These are phyloP conservation scores for Auxenochlorella pyrenoidosa DNA, from an alignment of 139 green algal genomes.

Conservation along the genomic window DNA sequence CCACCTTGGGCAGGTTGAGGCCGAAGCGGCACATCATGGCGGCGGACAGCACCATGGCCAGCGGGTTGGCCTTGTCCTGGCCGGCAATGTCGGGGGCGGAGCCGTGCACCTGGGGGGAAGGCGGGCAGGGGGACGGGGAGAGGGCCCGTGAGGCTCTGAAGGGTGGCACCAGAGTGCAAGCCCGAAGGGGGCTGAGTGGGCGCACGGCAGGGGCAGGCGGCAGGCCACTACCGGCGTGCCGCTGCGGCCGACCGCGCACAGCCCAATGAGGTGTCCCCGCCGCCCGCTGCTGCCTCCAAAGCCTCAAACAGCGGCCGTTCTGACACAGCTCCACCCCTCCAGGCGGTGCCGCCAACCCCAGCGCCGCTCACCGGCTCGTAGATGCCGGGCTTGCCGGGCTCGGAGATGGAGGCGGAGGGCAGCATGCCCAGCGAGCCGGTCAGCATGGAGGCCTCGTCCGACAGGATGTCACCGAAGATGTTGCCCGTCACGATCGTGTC, in stretches of 20 bases:
- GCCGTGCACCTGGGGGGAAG: conserved; percentile 85
- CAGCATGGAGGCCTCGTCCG: conserved; percentile 97
- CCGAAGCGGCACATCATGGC: conserved; percentile 99
- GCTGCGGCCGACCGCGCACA: too few relatives aligned
- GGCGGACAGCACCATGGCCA: conserved; percentile 95
- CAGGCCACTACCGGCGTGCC: too few relatives aligned
- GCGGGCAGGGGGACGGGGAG: neutral
- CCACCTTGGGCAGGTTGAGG: conserved; percentile 84
- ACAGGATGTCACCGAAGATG: conserved; percentile 99
- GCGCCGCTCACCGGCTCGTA: conserved; percentile 95
- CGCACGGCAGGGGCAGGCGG: too few relatives aligned
- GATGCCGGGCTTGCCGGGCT: conserved; percentile 85
- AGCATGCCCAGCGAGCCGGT: conserved; percentile 98
- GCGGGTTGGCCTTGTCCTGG: conserved; percentile 89
- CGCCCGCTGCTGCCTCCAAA: too few relatives aligned
- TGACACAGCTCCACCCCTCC: neutral
- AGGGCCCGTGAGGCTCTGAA: too few relatives aligned
- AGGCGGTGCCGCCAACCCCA: neutral
- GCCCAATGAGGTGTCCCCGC: too few relatives aligned
- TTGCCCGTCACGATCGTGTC: conserved; percentile 99
- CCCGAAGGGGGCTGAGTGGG: too few relatives aligned
- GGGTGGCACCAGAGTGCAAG: too few relatives aligned
- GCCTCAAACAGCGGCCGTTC: too few relatives aligned
- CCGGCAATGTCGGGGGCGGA: conserved; percentile 98
- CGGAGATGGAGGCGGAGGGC: conserved; percentile 94